phyloP scores from a whole-genome alignment of 345 rosid species.

The Euclidium syriacum region DNA sequence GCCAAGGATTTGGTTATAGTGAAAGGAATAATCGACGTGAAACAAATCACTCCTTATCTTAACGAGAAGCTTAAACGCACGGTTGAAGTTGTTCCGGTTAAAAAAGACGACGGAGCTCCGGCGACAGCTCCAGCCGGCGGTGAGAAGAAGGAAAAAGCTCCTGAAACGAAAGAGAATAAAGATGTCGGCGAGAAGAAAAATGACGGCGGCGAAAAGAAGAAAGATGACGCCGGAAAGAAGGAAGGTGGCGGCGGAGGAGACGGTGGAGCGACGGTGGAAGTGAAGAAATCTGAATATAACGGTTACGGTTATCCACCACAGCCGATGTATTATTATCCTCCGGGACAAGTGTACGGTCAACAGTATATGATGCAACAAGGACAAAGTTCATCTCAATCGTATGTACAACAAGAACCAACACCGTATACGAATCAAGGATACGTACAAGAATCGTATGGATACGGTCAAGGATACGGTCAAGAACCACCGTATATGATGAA shows the following conservation, averaged over 20 bases:
- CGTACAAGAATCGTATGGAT: conserved; percentile 29
- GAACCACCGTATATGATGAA: conserved; percentile 24
- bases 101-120: conserved; percentile 27
- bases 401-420: conserved; percentile 30
- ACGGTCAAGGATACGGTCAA: conserved; percentile 25
- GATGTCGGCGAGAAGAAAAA: conserved; percentile 22
- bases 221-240: conserved; percentile 22
- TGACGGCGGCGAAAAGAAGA: conserved; percentile 30
- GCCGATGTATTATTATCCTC: conserved; percentile 45
- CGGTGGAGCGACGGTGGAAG: conserved; percentile 41
- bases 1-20: conserved; percentile 67
- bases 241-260: conserved; percentile 24
- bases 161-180: conserved; percentile 35
- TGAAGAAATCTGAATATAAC: conserved; percentile 45
- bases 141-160: conserved; percentile 35
- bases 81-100: conserved; percentile 62
- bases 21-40: conserved; percentile 65
- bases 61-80: conserved; percentile 48
- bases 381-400: conserved; percentile 29
- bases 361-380: conserved; percentile 37
- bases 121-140: conserved; percentile 23
- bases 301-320: conserved; percentile 35
- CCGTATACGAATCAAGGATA: conserved; percentile 31
- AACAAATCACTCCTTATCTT: conserved; percentile 48
- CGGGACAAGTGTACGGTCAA: conserved; percentile 34